These are phyloP conservation scores for Phlegmacium glaucopus DNA, from an alignment of 768 basidiomycete genomes.

Conservation along the genomic window DNA sequence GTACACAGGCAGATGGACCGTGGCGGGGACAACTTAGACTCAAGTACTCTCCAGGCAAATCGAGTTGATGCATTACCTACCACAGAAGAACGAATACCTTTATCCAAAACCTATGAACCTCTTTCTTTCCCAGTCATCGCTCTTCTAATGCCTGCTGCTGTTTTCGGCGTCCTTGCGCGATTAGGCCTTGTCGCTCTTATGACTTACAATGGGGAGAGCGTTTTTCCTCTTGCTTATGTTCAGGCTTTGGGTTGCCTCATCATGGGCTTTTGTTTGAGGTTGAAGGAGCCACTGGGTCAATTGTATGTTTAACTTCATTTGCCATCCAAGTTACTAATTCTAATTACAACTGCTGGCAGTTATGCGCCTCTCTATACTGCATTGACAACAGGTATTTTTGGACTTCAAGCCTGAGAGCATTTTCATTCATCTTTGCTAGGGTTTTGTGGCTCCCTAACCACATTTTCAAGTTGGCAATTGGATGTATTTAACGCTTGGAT, in stretches of 20 bases:
- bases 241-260: constrained; percentile 88
- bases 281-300: constrained; percentile 69
- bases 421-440: constrained; percentile 41
- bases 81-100: constrained; percentile 23
- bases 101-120: constrained; percentile 40
- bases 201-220: constrained; percentile 67
- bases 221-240: constrained; percentile 82
- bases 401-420: background rate
- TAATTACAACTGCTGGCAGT: constrained; percentile 36
- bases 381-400: constrained; percentile 69
- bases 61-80: constrained; percentile 34
- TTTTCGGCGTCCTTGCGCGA: constrained; percentile 81
- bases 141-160: constrained; percentile 75
- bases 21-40: background rate
- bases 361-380: constrained; percentile 89
- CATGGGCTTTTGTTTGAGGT: constrained; percentile 77
- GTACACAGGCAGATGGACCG: no score
- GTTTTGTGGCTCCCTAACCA: constrained; percentile 95
- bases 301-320: constrained; percentile 57
- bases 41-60: constrained; percentile 22
- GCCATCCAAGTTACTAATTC: no score
- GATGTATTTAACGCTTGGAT: constrained; percentile 86
- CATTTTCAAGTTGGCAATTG: constrained; percentile 94
- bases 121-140: constrained; percentile 62
- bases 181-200: constrained; percentile 75